Conservation (phyloP, 768 basidiomycete species). For the Amylocystis lapponica region DNA sequence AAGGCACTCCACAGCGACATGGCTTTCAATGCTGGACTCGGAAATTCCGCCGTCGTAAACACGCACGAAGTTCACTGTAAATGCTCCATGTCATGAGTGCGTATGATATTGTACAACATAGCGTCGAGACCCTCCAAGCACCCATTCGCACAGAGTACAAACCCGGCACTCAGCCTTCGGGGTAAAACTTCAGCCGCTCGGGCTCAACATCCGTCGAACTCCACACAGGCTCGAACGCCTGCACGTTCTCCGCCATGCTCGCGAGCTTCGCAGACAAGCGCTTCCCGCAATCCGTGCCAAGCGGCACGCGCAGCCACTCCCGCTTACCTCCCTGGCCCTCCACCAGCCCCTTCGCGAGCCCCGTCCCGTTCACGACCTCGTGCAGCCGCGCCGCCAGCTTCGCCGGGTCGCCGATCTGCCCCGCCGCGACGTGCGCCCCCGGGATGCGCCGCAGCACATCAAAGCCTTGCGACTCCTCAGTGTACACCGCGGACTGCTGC, state of each 20-base stretch:
- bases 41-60: too few relatives aligned
- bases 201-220: conserved; percentile 20
- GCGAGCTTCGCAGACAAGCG: conserved; percentile 15
- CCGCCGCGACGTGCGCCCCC: conserved; percentile 1
- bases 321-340: conserved; percentile 9
- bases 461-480: conserved; percentile 14
- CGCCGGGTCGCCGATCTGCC: conserved; percentile 20
- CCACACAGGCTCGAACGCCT: conserved; percentile 19
- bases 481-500: conserved; percentile 20
- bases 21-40: too few relatives aligned
- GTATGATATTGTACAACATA: too few relatives aligned
- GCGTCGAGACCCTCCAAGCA: too few relatives aligned
- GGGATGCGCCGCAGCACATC: conserved; percentile 6
- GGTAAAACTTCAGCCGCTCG: conserved; percentile 8
- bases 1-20: too few relatives aligned
- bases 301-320: conserved; percentile 18
- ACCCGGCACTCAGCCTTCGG: not conserved
- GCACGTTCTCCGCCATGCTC: conserved; percentile 14
- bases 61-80: too few relatives aligned
- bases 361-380: conserved; percentile 19
- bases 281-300: conserved; percentile 19
- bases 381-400: conserved; percentile 18
- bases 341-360: conserved; percentile 11
- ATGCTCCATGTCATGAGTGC: too few relatives aligned
- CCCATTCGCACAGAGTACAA: not conserved